A percentile compares a stretch with the other conserved stretches of the same genome.
These are phyloP conservation scores for Glycine soja DNA, from an alignment of 306 rosid species.

Conservation along the genomic window DNA sequence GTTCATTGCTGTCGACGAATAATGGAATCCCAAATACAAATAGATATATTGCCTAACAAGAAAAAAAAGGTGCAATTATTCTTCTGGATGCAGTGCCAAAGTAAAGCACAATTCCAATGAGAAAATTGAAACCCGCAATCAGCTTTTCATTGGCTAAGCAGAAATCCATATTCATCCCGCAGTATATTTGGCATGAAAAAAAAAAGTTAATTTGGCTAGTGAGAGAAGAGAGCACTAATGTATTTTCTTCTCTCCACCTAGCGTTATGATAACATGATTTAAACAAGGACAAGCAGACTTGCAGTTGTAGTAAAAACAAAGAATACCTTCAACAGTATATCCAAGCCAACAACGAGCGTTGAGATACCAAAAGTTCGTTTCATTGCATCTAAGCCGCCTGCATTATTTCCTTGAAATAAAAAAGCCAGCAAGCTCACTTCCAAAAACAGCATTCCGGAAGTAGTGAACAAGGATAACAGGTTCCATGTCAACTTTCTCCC, in stretches of 20 bases:
- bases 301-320: too few relatives aligned
- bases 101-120: background rate
- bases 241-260: background rate
- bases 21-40: too few relatives aligned
- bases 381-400: slow-evolving; percentile 66
- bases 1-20: slow-evolving; percentile 58
- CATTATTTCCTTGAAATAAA: slow-evolving; percentile 72
- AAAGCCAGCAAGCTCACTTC: slow-evolving; percentile 82
- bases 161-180: background rate
- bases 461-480: slow-evolving; percentile 57
- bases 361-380: slow-evolving; percentile 66
- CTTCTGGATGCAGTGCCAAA: slow-evolving; percentile 22
- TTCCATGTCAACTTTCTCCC: slow-evolving; percentile 45
- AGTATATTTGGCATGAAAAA: background rate
- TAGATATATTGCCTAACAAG: too few relatives aligned
- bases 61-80: slow-evolving; percentile 10
- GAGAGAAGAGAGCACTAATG: background rate
- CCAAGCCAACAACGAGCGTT: slow-evolving; percentile 67
- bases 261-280: background rate
- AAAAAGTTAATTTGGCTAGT: background rate
- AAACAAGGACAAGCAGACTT: background rate
- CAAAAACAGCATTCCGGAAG: slow-evolving; percentile 65
- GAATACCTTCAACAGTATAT: slow-evolving; percentile 66
- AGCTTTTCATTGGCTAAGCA: background rate
- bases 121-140: background rate